Percentiles rank a stretch among this genome's conserved stretches.
phyloP scores from a whole-genome alignment of 73 alveolate genomes.

The Paramecium octaurelia region DNA sequence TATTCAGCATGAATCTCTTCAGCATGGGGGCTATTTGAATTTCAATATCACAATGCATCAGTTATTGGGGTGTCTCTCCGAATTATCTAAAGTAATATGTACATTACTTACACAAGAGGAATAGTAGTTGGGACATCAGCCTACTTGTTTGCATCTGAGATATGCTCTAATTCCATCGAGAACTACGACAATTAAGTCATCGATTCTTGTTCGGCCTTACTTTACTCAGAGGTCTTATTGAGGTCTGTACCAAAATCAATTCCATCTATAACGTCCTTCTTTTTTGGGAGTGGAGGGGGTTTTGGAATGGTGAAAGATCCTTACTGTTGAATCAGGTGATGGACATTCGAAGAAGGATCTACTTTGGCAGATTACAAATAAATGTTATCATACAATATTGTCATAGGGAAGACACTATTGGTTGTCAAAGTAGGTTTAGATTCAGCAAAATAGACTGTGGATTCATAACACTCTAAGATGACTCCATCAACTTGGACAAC shows the following conservation, averaged over 20 bases:
- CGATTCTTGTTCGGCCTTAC: not conserved
- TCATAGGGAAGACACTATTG: not conserved
- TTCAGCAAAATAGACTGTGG: not conserved
- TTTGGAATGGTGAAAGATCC: not conserved
- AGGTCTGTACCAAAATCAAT: not conserved
- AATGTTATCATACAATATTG: not conserved
- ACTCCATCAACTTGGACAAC: not conserved
- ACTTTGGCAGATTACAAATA: not conserved
- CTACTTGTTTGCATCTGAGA: not conserved
- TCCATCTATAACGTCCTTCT: slow-evolving; percentile 21
- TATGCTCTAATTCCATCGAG: not conserved
- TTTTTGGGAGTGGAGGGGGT: slow-evolving; percentile 42
- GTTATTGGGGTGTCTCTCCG: not conserved
- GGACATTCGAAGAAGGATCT: not conserved
- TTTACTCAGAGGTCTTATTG: not conserved
- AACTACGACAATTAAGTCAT: not conserved
- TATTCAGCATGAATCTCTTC: slow-evolving; percentile 11
- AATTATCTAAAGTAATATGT: not conserved
- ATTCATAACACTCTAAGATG: not conserved
- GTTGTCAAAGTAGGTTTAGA: not conserved
- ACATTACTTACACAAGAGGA: not conserved
- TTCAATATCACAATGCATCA: not conserved
- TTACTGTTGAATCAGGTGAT: not conserved
- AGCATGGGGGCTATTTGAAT: not conserved
- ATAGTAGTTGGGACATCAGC: not conserved